Conservation (phyloP, 345 rosid species). For the Eucalyptus albens region DNA sequence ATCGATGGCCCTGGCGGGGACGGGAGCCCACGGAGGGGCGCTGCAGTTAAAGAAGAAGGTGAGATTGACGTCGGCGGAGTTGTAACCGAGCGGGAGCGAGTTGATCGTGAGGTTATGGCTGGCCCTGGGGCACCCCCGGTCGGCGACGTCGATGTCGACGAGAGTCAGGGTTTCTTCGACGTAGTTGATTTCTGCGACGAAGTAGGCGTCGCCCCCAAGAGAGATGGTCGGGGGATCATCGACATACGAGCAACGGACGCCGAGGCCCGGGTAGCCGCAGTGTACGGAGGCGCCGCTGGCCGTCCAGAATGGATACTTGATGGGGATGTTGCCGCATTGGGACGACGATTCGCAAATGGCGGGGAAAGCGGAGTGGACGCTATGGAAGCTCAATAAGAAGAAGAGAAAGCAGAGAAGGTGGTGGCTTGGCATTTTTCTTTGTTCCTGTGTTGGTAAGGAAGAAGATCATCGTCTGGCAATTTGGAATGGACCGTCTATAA, state of each 20-base stretch:
- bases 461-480: background rate
- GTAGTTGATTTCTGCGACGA: conserved; percentile 2
- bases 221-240: background rate
- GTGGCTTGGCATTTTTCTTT: background rate
- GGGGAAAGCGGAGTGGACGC: background rate
- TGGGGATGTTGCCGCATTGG: background rate
- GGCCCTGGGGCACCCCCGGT: background rate
- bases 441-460: background rate
- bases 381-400: background rate
- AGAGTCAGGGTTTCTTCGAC: background rate
- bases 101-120: background rate
- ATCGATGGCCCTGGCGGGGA: no score
- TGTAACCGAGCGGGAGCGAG: no score
- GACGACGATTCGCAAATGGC: no score
- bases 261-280: conserved; percentile 3
- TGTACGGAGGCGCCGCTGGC: background rate
- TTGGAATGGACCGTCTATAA: background rate
- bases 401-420: background rate
- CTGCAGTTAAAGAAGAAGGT: no score
- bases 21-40: fast-evolving
- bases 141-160: background rate
- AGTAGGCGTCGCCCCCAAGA: background rate
- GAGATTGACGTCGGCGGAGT: no score
- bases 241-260: background rate
- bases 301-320: background rate